Evolutionary conservation across 1,284 basidiomycete genomes (phyloP).

Genomic region (Puccinia polysora): DNA sequence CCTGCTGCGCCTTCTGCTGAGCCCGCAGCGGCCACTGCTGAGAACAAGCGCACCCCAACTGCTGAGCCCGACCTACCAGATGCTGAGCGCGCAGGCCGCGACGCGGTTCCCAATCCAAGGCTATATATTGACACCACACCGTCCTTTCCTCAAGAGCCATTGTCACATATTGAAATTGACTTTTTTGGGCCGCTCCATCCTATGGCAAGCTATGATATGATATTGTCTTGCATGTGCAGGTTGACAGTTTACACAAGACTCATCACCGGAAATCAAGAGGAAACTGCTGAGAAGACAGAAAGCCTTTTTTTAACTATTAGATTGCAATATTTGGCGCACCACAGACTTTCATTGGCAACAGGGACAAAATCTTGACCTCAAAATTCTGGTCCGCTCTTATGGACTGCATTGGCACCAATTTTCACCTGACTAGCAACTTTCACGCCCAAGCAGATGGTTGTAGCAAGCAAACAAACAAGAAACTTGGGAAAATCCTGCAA

Average conservation of each 20-base stretch:
- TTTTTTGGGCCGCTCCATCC: not conserved
- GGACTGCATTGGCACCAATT: not conserved
- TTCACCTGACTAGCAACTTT: constrained; percentile 28
- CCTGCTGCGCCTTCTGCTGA: too few relatives aligned
- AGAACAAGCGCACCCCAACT: too few relatives aligned
- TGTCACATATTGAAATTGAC: constrained; percentile 24
- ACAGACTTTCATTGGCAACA: constrained; percentile 47
- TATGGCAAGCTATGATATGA: too few relatives aligned
- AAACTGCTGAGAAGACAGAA: not conserved
- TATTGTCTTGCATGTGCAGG: too few relatives aligned
- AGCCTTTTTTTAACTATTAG: not conserved
- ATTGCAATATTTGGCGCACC: constrained; percentile 45
- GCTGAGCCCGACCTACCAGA: too few relatives aligned
- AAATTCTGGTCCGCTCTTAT: constrained; percentile 49
- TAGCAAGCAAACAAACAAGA: constrained; percentile 49
- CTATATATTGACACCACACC: too few relatives aligned
- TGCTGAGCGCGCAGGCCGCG: too few relatives aligned
- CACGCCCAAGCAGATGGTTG: constrained; percentile 48
- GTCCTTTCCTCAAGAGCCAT: not conserved
- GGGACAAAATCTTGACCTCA: constrained; percentile 48
- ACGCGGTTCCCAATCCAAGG: too few relatives aligned
- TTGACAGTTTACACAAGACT: not conserved
- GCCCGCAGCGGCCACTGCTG: too few relatives aligned
- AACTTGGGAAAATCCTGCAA: constrained; percentile 50
- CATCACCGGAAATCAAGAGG: not conserved